Base-by-base conservation (phyloP, 2,329 filamentous ascomycete species). In the Hymenoscyphus infarciens region DNA sequence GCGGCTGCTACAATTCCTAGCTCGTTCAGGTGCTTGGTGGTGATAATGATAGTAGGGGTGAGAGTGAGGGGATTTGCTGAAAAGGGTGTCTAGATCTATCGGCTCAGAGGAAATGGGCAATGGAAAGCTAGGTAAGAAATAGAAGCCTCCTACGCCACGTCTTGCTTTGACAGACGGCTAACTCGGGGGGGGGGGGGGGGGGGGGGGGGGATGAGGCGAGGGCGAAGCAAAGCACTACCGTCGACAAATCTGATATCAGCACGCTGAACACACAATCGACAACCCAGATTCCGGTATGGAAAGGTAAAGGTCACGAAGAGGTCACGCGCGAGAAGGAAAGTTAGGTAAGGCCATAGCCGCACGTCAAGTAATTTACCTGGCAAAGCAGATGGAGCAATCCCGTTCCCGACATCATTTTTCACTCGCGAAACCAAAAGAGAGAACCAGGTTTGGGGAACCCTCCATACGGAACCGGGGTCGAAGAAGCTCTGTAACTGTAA, bases 361-460 rank as follows among this genome's bases (percentile, higher is more conserved):
- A 42, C 16, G n/a, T 25, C n/a, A 27, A 29, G 29, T 31, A 31
- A 31, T 31, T 31, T 38, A 38, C 16, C 35, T 22, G 42, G 56
- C 22, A 38, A 16, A 42, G 56, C 56, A 59, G 57, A 27, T 52
- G 38, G 42, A 22, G n/a, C n/a, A 49, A 49, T 13, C 25, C 42
- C 42, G 42, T 22, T 7, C 3, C n/a, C 42, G 42, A 49, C 42
- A 49, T 49, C n/a, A 22, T 49, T 49, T 49, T 19, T 49, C 42
- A 22, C 42, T 49, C n/a, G 42, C 42, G 42, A 49, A 22, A 49
- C 10, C 6, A 8, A n/a, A 10, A 19, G 10, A 49, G 42, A 49
- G n/a, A 49, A 49, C 42, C 42, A 22, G 42, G 42, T 49, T 49
- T 22, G n/a, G 13, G 5, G 13, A 35, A 1, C n/a, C n/a, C 39